phyloP scores from a whole-genome alignment of 495 filamentous ascomycete species.

The Hyaloscypha finlandica region DNA sequence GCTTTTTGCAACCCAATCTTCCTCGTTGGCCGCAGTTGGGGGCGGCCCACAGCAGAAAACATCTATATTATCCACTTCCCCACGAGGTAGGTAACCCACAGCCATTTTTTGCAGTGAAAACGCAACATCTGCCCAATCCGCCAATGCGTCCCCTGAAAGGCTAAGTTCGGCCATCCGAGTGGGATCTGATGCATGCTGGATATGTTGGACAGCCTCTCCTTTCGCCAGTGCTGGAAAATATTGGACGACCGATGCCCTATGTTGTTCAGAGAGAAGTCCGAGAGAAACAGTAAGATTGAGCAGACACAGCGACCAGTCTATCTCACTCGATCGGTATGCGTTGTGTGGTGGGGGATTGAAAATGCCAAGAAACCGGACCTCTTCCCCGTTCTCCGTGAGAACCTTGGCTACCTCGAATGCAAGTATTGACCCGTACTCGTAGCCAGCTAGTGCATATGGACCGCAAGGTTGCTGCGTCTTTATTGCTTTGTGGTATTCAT shows the following conservation, averaged over 20 bases:
- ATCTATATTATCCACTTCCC: no score
- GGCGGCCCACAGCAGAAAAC: no score
- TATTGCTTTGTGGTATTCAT: slow-evolving; percentile 46
- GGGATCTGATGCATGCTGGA: no score
- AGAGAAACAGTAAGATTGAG: slow-evolving; percentile 51
- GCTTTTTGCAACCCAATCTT: no score
- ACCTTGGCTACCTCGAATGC: slow-evolving; percentile 55
- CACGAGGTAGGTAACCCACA: no score
- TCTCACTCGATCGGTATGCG: slow-evolving; percentile 50
- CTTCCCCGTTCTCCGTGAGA: slow-evolving; percentile 36
- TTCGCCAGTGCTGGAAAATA: no score
- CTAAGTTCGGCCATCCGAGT: no score
- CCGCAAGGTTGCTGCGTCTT: slow-evolving; percentile 49
- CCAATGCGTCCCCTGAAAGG: no score
- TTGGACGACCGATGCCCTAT: background rate
- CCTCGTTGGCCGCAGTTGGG: no score
- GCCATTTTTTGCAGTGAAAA: no score
- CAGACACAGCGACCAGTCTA: slow-evolving; percentile 47
- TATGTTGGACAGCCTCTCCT: no score
- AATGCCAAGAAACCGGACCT: slow-evolving; percentile 38
- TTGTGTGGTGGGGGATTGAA: slow-evolving; percentile 55
- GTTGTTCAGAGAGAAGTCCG: slow-evolving; percentile 43
- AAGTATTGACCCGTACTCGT: slow-evolving; percentile 52
- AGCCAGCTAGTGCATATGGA: slow-evolving; percentile 58
- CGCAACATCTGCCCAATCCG: no score